Evolutionary conservation across 306 rosid species (phyloP).

Genomic region (Cicer chorassanicum): DNA sequence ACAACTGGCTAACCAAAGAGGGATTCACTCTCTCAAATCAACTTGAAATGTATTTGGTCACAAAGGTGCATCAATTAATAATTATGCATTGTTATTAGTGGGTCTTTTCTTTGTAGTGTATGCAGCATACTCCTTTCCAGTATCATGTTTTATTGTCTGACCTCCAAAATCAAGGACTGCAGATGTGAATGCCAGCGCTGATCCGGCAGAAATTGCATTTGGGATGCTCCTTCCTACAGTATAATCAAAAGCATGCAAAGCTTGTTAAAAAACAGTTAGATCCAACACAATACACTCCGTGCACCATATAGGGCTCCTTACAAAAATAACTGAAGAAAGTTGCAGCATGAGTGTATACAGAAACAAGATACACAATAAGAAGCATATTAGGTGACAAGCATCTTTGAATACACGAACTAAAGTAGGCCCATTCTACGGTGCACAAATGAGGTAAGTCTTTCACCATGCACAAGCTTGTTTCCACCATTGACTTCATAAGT

Average conservation of each 20-base stretch:
- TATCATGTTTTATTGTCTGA: slow-evolving; percentile 76
- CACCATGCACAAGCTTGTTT: too few relatives aligned
- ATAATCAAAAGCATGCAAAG: slow-evolving; percentile 44
- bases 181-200: slow-evolving; percentile 88
- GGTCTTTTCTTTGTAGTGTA: slow-evolving; percentile 91
- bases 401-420: not conserved
- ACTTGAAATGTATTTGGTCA: slow-evolving; percentile 43
- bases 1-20: slow-evolving; percentile 54
- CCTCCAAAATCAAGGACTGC: slow-evolving; percentile 74
- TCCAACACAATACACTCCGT: slow-evolving; percentile 18
- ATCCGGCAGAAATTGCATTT: slow-evolving; percentile 88
- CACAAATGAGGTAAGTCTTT: too few relatives aligned
- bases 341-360: slow-evolving; percentile 16
- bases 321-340: slow-evolving; percentile 14
- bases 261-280: slow-evolving; percentile 19
- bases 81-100: slow-evolving; percentile 37
- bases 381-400: slow-evolving; percentile 13
- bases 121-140: slow-evolving; percentile 86
- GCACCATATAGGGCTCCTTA: slow-evolving; percentile 9
- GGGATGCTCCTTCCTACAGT: slow-evolving; percentile 77
- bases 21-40: slow-evolving; percentile 50
- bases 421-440: not conserved
- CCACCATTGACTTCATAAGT: too few relatives aligned
- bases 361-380: slow-evolving; percentile 30
- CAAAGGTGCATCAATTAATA: slow-evolving; percentile 37